Evolutionary conservation across 805 yeast species (phyloP), one percentile per base, ranked within the genome.

Genomic region (Peterozyma xylosa): DNA sequence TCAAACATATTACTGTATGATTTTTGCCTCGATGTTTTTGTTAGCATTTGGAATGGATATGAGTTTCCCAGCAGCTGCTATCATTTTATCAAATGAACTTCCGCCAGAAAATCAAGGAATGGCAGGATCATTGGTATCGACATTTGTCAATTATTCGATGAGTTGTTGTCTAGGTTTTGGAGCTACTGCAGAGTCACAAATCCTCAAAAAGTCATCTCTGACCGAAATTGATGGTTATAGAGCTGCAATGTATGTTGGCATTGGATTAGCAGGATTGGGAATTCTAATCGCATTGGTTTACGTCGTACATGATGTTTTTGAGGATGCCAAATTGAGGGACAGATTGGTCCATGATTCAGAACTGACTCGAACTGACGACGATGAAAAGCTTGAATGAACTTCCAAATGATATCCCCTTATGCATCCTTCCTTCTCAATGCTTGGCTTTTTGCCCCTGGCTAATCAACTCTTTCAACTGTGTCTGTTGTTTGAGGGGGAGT

Each of bases 21-120:
- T 75, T 2, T 70, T 85, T 53, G 79, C 82, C 3, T 71, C 74
- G 30, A 66, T 74, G 68, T 51, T 79, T 14, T 60, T 84, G 5
- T 61, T 77, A 5, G 73, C 80, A 11, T 81, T 80, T 68, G 95
- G 88, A 2, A 82, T 85, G 89, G 91, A 85, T 57, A 64, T 80
- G 57, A 78, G 86, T 27, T 85, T 83, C 58, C 91, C 93, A 0
- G 81, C 90, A 1, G 80, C 85, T 0, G 76, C 88, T 0, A 68
- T 84, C 40, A 70, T 81, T 11, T 58, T 84, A 36, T 73, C 82
- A 7, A 79, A 78, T 47, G 64, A 64, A 39, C 63, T 84, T 33
- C 89, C 90, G 0, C 58, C 67, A 39, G 66, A 72, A 46, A 77
- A 80, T 51, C 93, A 85, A 60, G 93, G 91, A 9, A 76, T 82